A percentile compares a stretch with the other conserved stretches of the same genome.
Evolutionary conservation across 768 basidiomycete species (phyloP).

Genomic region (Suillus americanus): DNA sequence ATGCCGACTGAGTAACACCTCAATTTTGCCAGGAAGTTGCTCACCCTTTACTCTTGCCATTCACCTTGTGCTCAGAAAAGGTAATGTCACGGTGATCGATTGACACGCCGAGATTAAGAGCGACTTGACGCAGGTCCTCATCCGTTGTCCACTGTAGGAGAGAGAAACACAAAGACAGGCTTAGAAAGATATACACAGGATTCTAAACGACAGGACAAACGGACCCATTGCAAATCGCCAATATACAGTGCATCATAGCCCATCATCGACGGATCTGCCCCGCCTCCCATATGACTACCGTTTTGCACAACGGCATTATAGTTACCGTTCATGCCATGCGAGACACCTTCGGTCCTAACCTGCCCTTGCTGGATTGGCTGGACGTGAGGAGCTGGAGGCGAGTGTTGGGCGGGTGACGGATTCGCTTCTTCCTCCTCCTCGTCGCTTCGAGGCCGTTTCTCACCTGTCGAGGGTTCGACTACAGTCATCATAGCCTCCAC

Average conservation of each 20-base stretch:
- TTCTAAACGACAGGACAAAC: slow-evolving; percentile 42
- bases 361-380: slow-evolving; percentile 19
- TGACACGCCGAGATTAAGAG: slow-evolving; percentile 62
- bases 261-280: slow-evolving; percentile 34
- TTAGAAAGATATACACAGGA: slow-evolving; percentile 36
- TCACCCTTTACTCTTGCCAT: slow-evolving; percentile 98
- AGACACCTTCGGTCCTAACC: slow-evolving; percentile 16
- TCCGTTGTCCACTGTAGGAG: slow-evolving; percentile 90
- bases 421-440: slow-evolving; percentile 39
- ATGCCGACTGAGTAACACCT: slow-evolving; percentile 2
- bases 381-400: slow-evolving; percentile 17
- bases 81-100: slow-evolving; percentile 88
- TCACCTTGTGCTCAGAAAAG: slow-evolving; percentile 98
- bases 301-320: slow-evolving; percentile 16
- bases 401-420: slow-evolving; percentile 12
- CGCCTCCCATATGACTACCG: slow-evolving; percentile 33
- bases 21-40: slow-evolving; percentile 18
- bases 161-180: slow-evolving; percentile 23
- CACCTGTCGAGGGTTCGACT: slow-evolving; percentile 64
- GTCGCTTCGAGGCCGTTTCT: slow-evolving; percentile 72
- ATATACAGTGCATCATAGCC: slow-evolving; percentile 77
- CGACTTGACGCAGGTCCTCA: slow-evolving; percentile 84
- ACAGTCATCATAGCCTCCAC: slow-evolving; percentile 44
- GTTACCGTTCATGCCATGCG: slow-evolving; percentile 31
- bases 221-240: slow-evolving; percentile 92